Percentiles rank a stretch among this genome's conserved stretches.
These are phyloP conservation scores for Sugiyamaella qingdaonensis DNA, from an alignment of 805 yeast genomes.

Conservation along the genomic window DNA sequence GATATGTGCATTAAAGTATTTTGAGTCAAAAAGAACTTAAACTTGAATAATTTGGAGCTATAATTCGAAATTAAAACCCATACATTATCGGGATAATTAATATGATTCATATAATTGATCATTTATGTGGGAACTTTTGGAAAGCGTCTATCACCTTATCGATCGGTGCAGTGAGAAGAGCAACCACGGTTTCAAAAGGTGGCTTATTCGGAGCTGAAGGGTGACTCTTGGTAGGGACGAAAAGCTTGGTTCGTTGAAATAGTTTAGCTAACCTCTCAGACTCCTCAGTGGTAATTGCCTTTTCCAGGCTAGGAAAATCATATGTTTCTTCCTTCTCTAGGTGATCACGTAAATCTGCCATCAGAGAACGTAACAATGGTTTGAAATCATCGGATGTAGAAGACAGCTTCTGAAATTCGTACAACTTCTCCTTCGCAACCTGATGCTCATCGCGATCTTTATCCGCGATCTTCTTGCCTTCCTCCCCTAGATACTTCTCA, in stretches of 20 bases:
- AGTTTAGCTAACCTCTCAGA: neutral
- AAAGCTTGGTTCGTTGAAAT: conserved; percentile 1
- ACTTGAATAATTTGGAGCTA: no score
- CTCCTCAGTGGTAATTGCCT: neutral
- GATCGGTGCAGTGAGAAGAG: neutral
- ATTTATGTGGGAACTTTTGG: neutral
- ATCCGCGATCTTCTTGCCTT: neutral
- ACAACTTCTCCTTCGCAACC: neutral
- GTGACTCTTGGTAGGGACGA: conserved; percentile 1
- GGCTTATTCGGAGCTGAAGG: neutral
- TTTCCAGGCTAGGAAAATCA: neutral
- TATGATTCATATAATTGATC: no score
- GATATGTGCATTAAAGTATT: no score
- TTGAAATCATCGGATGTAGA: neutral
- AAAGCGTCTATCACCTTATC: neutral
- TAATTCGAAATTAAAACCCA: no score
- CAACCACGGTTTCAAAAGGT: conserved; percentile 1
- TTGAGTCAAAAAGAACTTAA: no score
- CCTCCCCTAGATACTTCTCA: neutral
- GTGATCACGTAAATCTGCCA: conserved; percentile 1
- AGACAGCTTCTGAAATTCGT: neutral
- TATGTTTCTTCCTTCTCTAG: conserved; percentile 1
- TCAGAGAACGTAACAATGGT: neutral
- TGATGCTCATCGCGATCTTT: neutral
- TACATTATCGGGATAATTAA: no score